Base-by-base conservation (phyloP, 495 filamentous ascomycete genomes). In the Xylaria cubensis region DNA sequence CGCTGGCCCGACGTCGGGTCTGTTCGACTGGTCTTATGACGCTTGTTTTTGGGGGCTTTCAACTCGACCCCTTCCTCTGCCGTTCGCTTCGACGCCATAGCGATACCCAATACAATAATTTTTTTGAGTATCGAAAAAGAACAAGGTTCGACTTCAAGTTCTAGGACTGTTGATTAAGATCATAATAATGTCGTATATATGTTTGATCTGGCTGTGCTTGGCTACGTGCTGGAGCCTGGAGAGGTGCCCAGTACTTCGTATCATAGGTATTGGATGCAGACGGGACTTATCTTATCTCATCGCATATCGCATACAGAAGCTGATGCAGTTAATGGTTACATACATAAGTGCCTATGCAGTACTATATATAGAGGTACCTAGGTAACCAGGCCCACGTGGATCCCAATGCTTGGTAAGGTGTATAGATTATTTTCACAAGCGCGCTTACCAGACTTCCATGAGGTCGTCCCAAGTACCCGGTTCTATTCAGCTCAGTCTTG, bases 1-100 rank as follows among this genome's bases (percentile, higher is more conserved):
- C 90, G 90, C 76, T 96, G 94, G 58, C 94, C 93, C 74, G 90
- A 94, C 12, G 88, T 85, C 3, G 88, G 87, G 75, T 95, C 87
- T 62, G 89, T 84, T 50, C 65, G 59, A 32, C 39, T 44, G 12
- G 36, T 56, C 59, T 46, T 70, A 29, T 63, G 58, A 39, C 66
- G 72, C 32, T 69, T 70, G 39, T 26, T 67, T 64, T 34, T 64
- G n/a, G 71, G 42, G 12, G 56, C 24, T 55, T 67, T 73, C 53
- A 26, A 59, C 26, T 68, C 71, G 44, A 10, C 59, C n/a, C 61
- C 71, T 10, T 58, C 46, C 36, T 68, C 71, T 21, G 71, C 53
- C n/a, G 56, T 34, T 55, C 71, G 55, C 56, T 73, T 73, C 7
- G 64, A 73, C 3, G 46, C 56, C 71, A 73, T 73, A 51, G 4